Evolutionary conservation across 2,329 filamentous ascomycete genomes (phyloP).

Genomic region (Chrysoporthe cubensis): DNA sequence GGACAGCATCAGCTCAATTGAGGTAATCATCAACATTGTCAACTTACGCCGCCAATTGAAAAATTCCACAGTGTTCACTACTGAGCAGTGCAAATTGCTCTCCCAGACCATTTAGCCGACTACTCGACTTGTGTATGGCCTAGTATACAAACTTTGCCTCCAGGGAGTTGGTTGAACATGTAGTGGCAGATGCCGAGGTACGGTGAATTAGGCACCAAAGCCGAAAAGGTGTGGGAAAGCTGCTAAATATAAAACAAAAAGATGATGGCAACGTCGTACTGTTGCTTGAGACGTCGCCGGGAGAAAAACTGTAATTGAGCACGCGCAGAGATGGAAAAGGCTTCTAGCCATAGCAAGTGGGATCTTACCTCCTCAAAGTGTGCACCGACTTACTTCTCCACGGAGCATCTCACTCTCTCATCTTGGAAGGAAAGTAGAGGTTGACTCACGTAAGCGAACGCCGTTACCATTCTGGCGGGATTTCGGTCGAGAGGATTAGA

Average conservation of each 20-base stretch:
- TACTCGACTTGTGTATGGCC: neutral
- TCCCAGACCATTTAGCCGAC: neutral
- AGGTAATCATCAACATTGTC: constrained; percentile 74
- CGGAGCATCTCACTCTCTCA: neutral
- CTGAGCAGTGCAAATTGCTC: neutral
- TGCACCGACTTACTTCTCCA: neutral
- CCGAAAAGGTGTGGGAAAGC: neutral
- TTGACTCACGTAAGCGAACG: neutral
- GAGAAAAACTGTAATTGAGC: neutral
- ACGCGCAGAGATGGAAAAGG: neutral
- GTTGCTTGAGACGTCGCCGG: neutral
- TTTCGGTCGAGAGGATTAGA: neutral
- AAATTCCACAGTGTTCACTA: constrained; percentile 60
- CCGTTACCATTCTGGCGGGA: constrained; percentile 14
- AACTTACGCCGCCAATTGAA: constrained; percentile 74
- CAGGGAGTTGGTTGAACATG: neutral
- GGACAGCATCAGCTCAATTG: constrained; percentile 63
- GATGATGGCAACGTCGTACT: neutral
- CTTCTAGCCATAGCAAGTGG: neutral
- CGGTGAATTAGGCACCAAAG: neutral
- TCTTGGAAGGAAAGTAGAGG: neutral
- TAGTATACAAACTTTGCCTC: neutral
- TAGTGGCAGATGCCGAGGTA: neutral
- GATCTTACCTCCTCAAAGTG: neutral
- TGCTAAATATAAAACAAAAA: neutral